These are phyloP conservation scores for Ceratopteris richardii DNA, from an alignment of 75 land plant genomes.

Conservation along the genomic window DNA sequence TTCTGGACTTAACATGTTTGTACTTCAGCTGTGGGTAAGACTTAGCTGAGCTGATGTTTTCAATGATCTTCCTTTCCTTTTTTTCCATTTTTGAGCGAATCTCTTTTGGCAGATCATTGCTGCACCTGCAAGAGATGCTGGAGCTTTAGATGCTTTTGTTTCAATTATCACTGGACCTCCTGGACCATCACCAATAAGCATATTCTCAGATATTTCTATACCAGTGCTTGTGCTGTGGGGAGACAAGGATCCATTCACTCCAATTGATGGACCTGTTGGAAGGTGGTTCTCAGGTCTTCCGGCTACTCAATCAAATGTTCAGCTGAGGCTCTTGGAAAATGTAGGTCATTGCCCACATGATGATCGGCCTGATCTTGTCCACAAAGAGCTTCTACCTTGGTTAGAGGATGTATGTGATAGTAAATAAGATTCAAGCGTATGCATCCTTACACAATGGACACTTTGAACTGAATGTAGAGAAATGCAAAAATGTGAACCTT, in stretches of 20 bases:
- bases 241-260: conserved; percentile 76
- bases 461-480: too few relatives aligned
- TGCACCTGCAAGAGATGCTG: conserved; percentile 57
- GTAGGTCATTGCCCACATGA: conserved; percentile 98
- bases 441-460: too few relatives aligned
- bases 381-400: conserved; percentile 81
- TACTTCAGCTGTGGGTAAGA: too few relatives aligned
- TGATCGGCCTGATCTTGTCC: conserved; percentile 85
- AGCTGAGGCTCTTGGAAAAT: conserved; percentile 36
- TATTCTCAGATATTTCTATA: conserved; percentile 42
- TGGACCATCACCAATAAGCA: conserved; percentile 65
- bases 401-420: conserved; percentile 10
- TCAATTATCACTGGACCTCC: conserved; percentile 88
- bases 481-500: too few relatives aligned
- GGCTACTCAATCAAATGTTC: conserved; percentile 30
- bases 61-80: too few relatives aligned
- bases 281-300: conserved; percentile 52
- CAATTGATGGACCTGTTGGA: conserved; percentile 84
- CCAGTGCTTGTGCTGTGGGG: conserved; percentile 86
- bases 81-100: too few relatives aligned
- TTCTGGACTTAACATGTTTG: too few relatives aligned
- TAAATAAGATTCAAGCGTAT: too few relatives aligned
- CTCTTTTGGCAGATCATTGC: conserved; percentile 49
- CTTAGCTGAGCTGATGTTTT: too few relatives aligned
- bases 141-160: conserved; percentile 82